Evolutionary conservation across 1,139 yeast genomes (phyloP), one percentile per base, ranked within the genome.

Genomic region (Kodamaea plutei): DNA sequence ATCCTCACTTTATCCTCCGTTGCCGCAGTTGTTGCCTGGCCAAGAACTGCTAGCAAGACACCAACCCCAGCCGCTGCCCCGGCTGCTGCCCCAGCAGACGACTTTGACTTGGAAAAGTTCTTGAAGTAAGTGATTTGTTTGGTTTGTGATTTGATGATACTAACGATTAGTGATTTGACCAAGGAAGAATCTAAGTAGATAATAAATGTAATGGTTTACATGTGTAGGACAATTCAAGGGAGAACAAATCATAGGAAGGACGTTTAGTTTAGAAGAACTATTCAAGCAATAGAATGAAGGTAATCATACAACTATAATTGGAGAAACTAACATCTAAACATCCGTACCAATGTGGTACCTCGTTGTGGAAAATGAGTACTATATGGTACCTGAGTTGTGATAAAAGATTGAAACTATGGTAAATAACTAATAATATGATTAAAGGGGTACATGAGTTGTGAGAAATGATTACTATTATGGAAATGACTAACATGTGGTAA

Each of bases 51-150:
- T 35, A 38, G 63, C 17, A 53, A 64, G 8, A 49, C 61, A 19
- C 54, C 61, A 15, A 54, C 64, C 17, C 55, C 57, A 10, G 48
- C 58, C 14, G 47, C 53, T 14, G 47, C 52, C 20, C 50, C 62
- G 17, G 51, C 62, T 8, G 40, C 41, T 14, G 25, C 56, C 23
- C 58, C 62, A 38, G 70, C 62, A 37, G 78, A 68, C n/a, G 84
- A 78, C 32, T 60, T 79, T 35, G 83, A 78, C 45, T 69, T 77
- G 39, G 84, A 77, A 48, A 74, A 76, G 50, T 58, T 74, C 46
- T 56, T 79, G 45, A 69, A 66, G 79, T 73, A 62, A 45, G 79
- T 72, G 54, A 35, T 12, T 11, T 5, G 16, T 5, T 10, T 23
- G 6, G 8, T 16, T 26, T 9, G 10, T 26, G 22, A 26, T 27